Evolutionary conservation across 768 basidiomycete species (phyloP).

Genomic region (Naematelia encephala): DNA sequence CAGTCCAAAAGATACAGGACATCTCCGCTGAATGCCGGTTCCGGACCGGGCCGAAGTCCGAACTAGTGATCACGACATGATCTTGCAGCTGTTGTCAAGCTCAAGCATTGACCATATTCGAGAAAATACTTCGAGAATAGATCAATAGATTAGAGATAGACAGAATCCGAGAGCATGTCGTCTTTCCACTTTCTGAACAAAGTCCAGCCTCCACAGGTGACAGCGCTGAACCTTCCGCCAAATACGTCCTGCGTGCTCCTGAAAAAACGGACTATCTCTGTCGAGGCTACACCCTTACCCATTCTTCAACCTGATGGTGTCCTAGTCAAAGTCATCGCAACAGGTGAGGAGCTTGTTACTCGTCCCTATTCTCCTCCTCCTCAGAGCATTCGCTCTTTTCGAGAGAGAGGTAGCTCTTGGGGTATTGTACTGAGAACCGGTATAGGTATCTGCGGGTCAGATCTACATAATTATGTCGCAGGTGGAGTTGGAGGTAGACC

Average conservation of each 20-base stretch:
- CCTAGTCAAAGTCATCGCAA: conserved; percentile 41
- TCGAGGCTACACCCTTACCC: conserved; percentile 31
- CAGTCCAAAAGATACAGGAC: too few relatives aligned
- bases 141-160: too few relatives aligned
- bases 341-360: conserved; percentile 22
- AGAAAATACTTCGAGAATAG: too few relatives aligned
- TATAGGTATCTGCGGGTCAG: conserved; percentile 42
- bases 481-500: conserved; percentile 45
- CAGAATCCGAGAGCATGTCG: too few relatives aligned
- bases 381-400: neutral
- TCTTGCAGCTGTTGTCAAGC: too few relatives aligned
- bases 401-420: neutral
- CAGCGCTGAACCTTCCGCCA: conserved; percentile 26
- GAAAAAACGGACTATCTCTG: conserved; percentile 32
- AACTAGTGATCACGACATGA: too few relatives aligned
- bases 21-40: neutral
- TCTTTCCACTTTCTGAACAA: conserved; percentile 38
- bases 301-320: conserved; percentile 44
- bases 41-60: neutral
- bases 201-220: conserved; percentile 35
- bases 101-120: too few relatives aligned
- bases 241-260: conserved; percentile 34
- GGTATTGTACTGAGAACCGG: conserved; percentile 6
- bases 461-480: conserved; percentile 38
- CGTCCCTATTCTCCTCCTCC: neutral